Conservation (phyloP, 441 rosid genomes). For the Croton laevigatus region DNA sequence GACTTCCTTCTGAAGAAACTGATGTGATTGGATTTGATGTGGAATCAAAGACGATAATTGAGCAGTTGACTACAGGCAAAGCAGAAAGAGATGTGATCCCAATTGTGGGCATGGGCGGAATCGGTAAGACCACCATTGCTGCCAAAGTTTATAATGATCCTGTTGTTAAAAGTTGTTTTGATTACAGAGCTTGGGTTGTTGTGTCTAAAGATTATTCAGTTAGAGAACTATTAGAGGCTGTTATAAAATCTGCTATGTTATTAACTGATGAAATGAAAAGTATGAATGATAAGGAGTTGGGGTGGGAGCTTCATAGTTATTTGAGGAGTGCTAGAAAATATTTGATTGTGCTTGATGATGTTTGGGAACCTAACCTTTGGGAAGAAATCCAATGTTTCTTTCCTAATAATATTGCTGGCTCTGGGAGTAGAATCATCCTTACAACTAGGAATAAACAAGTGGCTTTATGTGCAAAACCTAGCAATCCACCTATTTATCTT, state of each 20-base stretch:
- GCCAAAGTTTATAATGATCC: background rate
- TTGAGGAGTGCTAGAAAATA: background rate
- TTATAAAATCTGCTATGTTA: background rate
- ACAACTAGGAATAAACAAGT: background rate
- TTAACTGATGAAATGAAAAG: background rate
- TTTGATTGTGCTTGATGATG: background rate
- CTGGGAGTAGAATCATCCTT: background rate
- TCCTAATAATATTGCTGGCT: background rate
- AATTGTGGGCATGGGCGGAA: background rate
- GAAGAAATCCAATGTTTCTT: background rate
- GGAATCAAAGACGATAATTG: background rate
- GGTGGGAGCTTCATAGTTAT: background rate
- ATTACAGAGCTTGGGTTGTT: background rate
- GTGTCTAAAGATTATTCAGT: background rate
- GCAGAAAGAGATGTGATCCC: background rate
- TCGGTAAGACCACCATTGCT: background rate
- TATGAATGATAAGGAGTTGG: background rate
- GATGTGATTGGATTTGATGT: background rate
- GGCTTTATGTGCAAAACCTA: background rate
- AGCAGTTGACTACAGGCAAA: background rate
- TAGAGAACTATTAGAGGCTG: background rate
- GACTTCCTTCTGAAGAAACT: background rate
- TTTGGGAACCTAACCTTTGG: background rate
- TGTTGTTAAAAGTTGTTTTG: background rate
- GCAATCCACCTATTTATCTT: background rate